Evolutionary conservation across 2,329 filamentous ascomycete species (phyloP), one percentile per base, ranked within the genome.

Genomic region (Achaetomium macrosporum): DNA sequence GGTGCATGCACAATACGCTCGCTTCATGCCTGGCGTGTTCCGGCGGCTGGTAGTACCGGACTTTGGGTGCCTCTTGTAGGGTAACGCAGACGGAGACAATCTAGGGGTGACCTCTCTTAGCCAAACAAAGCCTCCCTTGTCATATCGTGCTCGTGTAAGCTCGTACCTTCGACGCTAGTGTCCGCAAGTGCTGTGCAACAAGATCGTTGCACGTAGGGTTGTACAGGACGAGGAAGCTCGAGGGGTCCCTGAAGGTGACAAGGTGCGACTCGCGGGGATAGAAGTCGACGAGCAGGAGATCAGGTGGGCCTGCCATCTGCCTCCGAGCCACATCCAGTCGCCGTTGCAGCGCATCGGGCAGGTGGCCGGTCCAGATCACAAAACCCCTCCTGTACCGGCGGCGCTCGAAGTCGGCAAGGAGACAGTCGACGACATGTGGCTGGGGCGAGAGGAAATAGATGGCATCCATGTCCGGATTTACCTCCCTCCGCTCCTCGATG

Each of bases 211-310:
- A 97, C 50, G 80, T 82, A 1, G 92, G 92, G 66, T 99, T 92
- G 71, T 87, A 99, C 54, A 99, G 76, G 47, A 91, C 80, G 1
- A 90, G 90, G 65, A 99, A 99, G 71, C 92, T 97, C 84, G 87
- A 96, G 1, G 93, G 92, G 66, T 99, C 92, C 65, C 88, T 79
- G 64, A 99, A 96, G 0, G 90, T 95, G 62, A 96, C 77, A 39
- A 99, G 74, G 63, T 95, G 88, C 7, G 91, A 93, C 72, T 99
- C 93, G 64, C 90, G 83, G 6, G 93, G 91, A 66, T 84, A 92
- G 69, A 86, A 99, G 69, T 96, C 88, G 67, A 96, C 81, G 49
- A 91, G 88, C 51, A 97, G 75, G 5, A 90, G 88, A 55, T 86
- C 84, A 15, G 52, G 55, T 65, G 91, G 90, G 50, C 85, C 82